A percentile compares a stretch with the other conserved stretches of the same genome.
These are phyloP conservation scores for Populus euphratica DNA, from an alignment of 345 rosid species.

Conservation along the genomic window DNA sequence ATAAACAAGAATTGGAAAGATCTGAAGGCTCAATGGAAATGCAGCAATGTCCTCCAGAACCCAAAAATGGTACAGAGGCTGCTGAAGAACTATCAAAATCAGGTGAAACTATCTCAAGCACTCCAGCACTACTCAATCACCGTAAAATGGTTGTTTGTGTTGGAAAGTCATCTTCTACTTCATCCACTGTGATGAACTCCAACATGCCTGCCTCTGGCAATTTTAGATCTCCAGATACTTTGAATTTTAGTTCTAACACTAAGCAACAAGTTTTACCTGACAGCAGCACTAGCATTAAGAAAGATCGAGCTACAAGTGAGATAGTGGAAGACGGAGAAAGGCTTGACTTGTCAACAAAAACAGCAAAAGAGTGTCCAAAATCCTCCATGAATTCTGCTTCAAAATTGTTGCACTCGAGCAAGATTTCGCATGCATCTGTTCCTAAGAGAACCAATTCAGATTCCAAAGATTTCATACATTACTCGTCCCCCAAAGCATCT, in stretches of 20 bases:
- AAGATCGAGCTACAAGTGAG: constrained; percentile 45
- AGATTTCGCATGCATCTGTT: constrained; percentile 48
- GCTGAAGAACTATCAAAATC: constrained; percentile 42
- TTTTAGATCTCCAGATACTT: constrained; percentile 44
- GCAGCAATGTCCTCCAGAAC: constrained; percentile 34
- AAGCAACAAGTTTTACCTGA: constrained; percentile 39
- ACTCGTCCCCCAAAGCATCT: constrained; percentile 49
- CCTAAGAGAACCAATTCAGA: constrained; percentile 46
- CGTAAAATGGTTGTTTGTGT: constrained; percentile 40
- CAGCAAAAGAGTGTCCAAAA: constrained; percentile 42
- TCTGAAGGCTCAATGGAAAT: constrained; percentile 30
- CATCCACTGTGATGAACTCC: constrained; percentile 29
- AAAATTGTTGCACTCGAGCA: constrained; percentile 47
- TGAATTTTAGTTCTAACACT: constrained; percentile 33
- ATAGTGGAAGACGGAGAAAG: constrained; percentile 41
- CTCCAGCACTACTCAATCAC: constrained; percentile 33
- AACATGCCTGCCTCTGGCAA: constrained; percentile 39
- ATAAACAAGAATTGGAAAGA: constrained; percentile 36
- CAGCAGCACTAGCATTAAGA: constrained; percentile 33
- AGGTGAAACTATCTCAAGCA: constrained; percentile 28
- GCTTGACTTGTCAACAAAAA: constrained; percentile 37
- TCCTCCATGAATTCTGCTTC: constrained; percentile 37
- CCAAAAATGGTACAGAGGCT: constrained; percentile 33
- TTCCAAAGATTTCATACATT: constrained; percentile 46
- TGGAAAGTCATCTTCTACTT: constrained; percentile 47